phyloP scores from a whole-genome alignment of 2,329 filamentous ascomycete species.

The Aureobasidium sp. region DNA sequence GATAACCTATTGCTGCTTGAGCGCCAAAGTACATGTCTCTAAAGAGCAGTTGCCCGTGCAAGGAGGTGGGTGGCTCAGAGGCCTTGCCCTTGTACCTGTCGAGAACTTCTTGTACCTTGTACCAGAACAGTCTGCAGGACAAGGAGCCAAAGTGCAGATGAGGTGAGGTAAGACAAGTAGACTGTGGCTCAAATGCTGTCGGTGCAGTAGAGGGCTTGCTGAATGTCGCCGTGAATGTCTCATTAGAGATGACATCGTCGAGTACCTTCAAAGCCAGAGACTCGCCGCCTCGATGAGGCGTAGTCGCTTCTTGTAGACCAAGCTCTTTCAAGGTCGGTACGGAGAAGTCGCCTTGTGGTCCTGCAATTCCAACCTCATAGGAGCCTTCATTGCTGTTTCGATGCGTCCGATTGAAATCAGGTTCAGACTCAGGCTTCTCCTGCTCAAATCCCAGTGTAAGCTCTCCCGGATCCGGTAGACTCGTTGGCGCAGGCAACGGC shows the following conservation, averaged over 20 bases:
- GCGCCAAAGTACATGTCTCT: slow-evolving; percentile 80
- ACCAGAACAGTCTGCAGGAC: slow-evolving; percentile 66
- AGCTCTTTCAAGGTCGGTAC: slow-evolving; percentile 66
- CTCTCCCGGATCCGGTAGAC: slow-evolving; percentile 58
- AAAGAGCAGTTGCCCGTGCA: slow-evolving; percentile 68
- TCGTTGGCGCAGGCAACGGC: slow-evolving; percentile 54
- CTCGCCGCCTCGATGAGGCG: slow-evolving; percentile 66
- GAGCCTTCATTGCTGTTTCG: slow-evolving; percentile 54
- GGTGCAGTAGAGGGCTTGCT: slow-evolving; percentile 70
- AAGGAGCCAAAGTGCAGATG: slow-evolving; percentile 69
- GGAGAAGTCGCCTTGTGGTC: slow-evolving; percentile 61
- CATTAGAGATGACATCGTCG: slow-evolving; percentile 52
- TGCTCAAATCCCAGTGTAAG: slow-evolving; percentile 54
- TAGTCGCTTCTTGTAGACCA: slow-evolving; percentile 57
- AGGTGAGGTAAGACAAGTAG: slow-evolving; percentile 66
- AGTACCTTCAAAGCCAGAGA: slow-evolving; percentile 54
- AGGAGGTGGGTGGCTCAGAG: slow-evolving; percentile 55
- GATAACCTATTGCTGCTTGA: slow-evolving; percentile 59
- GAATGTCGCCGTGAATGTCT: slow-evolving; percentile 65
- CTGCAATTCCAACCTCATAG: slow-evolving; percentile 53
- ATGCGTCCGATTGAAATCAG: slow-evolving; percentile 55
- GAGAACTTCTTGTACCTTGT: slow-evolving; percentile 59
- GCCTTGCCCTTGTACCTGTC: slow-evolving; percentile 52
- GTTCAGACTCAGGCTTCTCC: slow-evolving; percentile 42
- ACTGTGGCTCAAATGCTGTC: slow-evolving; percentile 64